Conservation (phyloP, 306 rosid genomes). For the Benincasa hispida region DNA sequence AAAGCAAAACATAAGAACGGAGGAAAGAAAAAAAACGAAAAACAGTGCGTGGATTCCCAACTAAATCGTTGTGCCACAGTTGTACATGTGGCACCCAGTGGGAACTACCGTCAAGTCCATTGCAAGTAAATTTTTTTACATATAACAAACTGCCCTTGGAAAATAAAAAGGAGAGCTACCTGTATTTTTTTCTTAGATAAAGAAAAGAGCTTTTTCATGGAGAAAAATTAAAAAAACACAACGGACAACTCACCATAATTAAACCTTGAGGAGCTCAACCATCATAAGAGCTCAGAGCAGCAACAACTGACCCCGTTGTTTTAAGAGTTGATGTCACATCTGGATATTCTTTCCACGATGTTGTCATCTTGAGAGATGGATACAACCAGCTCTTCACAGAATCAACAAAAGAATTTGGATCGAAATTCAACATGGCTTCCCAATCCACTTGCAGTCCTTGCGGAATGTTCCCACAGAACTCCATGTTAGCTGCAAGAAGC, state of each 20-base stretch:
- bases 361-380: constrained; percentile 67
- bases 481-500: constrained; percentile 93
- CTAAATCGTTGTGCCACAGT: background rate
- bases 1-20: background rate
- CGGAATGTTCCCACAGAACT: constrained; percentile 77
- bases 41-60: background rate
- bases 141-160: background rate
- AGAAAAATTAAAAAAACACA: too few relatives aligned
- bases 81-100: background rate
- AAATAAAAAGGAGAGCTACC: background rate
- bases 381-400: constrained; percentile 77
- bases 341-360: constrained; percentile 88
- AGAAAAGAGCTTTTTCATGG: too few relatives aligned
- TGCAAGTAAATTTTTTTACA: background rate
- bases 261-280: constrained; percentile 26
- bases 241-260: background rate
- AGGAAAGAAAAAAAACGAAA: background rate
- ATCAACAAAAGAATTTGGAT: constrained; percentile 57
- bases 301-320: constrained; percentile 78
- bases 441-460: constrained; percentile 82
- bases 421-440: constrained; percentile 72
- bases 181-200: too few relatives aligned
- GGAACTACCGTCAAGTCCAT: background rate
- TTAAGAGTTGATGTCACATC: constrained; percentile 59
- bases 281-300: constrained; percentile 67